Conservation (phyloP, 2,329 filamentous ascomycete genomes). For the Aspergillus ochraceoroseus region DNA sequence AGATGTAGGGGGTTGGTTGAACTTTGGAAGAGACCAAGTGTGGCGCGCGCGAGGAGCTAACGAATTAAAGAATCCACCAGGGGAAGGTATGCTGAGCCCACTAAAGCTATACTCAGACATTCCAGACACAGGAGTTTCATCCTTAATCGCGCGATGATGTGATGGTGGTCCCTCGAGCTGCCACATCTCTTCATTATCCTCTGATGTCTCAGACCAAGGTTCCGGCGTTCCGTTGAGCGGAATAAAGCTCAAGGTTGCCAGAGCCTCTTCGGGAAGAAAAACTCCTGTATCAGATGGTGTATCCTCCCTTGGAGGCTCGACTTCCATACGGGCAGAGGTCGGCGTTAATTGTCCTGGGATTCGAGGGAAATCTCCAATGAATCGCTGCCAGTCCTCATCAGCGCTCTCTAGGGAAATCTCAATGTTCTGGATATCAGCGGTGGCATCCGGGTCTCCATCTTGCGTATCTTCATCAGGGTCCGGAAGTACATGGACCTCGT, state of each 20-base stretch:
- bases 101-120: conserved; percentile 67
- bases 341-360: conserved; percentile 31
- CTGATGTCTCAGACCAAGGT: conserved; percentile 39
- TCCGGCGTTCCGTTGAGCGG: conserved; percentile 50
- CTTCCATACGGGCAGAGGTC: conserved; percentile 16
- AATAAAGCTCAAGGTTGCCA: conserved; percentile 74
- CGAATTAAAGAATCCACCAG: conserved; percentile 84
- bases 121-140: conserved; percentile 50
- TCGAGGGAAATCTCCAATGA: conserved; percentile 40
- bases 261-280: conserved; percentile 70
- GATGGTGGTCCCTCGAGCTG: conserved; percentile 52
- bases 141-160: conserved; percentile 44
- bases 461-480: conserved; percentile 33
- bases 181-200: conserved; percentile 58
- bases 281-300: conserved; percentile 52
- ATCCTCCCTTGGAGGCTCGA: conserved; percentile 22
- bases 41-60: conserved; percentile 69
- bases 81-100: conserved; percentile 81
- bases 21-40: conserved; percentile 68
- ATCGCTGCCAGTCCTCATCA: conserved; percentile 57
- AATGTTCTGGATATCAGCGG: conserved; percentile 28
- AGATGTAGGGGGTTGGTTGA: conserved; percentile 66
- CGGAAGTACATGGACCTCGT: conserved; percentile 33
- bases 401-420: conserved; percentile 39
- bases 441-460: conserved; percentile 23